Percentiles rank a stretch among this genome's conserved stretches.
phyloP scores from a whole-genome alignment of 2,329 filamentous ascomycete species.

The Escovopsis weberi region DNA sequence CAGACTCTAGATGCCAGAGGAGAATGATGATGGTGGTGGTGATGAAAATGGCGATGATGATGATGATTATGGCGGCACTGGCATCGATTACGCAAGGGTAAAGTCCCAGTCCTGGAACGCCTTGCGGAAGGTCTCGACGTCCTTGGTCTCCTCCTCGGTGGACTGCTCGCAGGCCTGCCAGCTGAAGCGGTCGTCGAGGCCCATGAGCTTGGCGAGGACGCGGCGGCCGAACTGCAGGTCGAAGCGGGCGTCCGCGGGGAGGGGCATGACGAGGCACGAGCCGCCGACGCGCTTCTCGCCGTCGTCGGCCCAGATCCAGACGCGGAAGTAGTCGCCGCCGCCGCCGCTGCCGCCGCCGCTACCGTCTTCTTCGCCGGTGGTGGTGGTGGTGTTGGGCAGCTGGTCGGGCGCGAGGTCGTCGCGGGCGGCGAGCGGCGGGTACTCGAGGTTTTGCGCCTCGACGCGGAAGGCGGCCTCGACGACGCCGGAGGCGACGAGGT shows the following conservation, averaged over 20 bases:
- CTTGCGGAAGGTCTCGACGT: slow-evolving; percentile 65
- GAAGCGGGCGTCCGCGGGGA: slow-evolving; percentile 61
- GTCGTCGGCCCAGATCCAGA: slow-evolving; percentile 61
- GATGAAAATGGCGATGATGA: too few relatives aligned
- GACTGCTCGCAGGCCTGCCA: slow-evolving; percentile 79
- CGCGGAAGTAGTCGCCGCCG: slow-evolving; percentile 56
- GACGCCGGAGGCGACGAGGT: slow-evolving; percentile 54
- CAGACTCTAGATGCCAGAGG: too few relatives aligned
- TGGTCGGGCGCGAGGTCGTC: slow-evolving; percentile 37
- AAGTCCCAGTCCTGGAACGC: slow-evolving; percentile 85
- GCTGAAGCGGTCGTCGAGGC: slow-evolving; percentile 60
- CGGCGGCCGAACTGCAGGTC: slow-evolving; percentile 81
- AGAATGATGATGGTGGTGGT: too few relatives aligned
- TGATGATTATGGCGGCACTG: too few relatives aligned
- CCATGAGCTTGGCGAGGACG: slow-evolving; percentile 77
- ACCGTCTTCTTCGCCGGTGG: too few relatives aligned
- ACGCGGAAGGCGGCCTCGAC: slow-evolving; percentile 83
- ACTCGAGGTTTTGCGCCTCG: slow-evolving; percentile 60
- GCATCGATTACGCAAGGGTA: slow-evolving; percentile 26
- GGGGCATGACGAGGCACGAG: slow-evolving; percentile 54
- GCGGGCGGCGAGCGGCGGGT: slow-evolving; percentile 34
- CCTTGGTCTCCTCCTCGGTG: slow-evolving; percentile 60
- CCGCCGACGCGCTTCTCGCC: slow-evolving; percentile 42
- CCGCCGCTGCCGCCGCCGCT: slow-evolving; percentile 11
- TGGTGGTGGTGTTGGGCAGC: slow-evolving; percentile 21